A percentile compares a stretch with the other conserved stretches of the same genome.
phyloP scores from a whole-genome alignment of 2,329 filamentous ascomycete genomes.

The Thelonectria discophora region DNA sequence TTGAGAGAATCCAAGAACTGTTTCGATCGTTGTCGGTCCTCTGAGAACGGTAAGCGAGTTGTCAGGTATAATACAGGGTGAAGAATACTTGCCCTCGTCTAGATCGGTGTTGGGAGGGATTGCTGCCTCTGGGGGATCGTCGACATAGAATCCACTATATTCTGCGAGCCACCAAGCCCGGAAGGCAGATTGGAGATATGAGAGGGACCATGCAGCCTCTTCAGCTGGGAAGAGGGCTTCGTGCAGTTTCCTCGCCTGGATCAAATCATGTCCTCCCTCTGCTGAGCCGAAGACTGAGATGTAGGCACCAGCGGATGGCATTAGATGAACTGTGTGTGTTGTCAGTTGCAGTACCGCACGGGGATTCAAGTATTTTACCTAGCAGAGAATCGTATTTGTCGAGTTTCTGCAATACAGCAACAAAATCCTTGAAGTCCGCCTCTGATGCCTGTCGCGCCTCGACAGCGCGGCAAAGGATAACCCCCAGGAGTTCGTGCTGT shows the following conservation, averaged over 20 bases:
- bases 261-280: slow-evolving; percentile 73
- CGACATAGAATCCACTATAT: slow-evolving; percentile 89
- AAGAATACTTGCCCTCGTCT: slow-evolving; percentile 57
- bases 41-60: slow-evolving; percentile 51
- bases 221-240: slow-evolving; percentile 72
- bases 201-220: slow-evolving; percentile 74
- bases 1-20: slow-evolving; percentile 80
- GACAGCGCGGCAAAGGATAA: slow-evolving; percentile 82
- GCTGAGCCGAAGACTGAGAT: slow-evolving; percentile 82
- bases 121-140: slow-evolving; percentile 69
- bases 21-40: slow-evolving; percentile 75
- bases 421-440: slow-evolving; percentile 77
- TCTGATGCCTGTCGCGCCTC: slow-evolving; percentile 76
- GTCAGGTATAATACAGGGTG: background rate
- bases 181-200: slow-evolving; percentile 81
- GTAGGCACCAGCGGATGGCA: slow-evolving; percentile 80
- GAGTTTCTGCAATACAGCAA: slow-evolving; percentile 72
- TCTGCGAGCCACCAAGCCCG: slow-evolving; percentile 90
- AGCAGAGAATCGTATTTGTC: slow-evolving; percentile 79
- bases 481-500: slow-evolving; percentile 87
- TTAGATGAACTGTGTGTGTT: slow-evolving; percentile 72
- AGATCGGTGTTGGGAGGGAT: slow-evolving; percentile 69
- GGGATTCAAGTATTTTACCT: slow-evolving; percentile 47
- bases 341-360: slow-evolving; percentile 16
- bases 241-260: slow-evolving; percentile 76